phyloP scores from a whole-genome alignment of 345 rosid genomes.

The Theobroma cacao region DNA sequence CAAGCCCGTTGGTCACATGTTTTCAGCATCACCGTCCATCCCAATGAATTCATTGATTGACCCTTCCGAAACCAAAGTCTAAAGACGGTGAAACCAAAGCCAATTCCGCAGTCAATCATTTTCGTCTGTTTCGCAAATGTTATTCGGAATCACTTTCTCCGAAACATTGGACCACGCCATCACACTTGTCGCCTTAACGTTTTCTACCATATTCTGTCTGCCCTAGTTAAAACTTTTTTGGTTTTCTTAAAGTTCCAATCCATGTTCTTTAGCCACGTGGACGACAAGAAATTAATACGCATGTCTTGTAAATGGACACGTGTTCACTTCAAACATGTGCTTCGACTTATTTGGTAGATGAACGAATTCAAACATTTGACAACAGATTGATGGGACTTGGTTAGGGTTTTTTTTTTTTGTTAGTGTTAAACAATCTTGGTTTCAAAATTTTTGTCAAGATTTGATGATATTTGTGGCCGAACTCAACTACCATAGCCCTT shows the following conservation, averaged over 20 bases:
- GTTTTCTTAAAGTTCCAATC: background rate
- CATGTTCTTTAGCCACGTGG: background rate
- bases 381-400: background rate
- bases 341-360: constrained; percentile 2
- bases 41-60: background rate
- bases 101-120: background rate
- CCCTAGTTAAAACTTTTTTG: background rate
- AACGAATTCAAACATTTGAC: background rate
- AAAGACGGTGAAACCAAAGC: background rate
- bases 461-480: background rate
- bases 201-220: background rate
- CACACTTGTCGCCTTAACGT: background rate
- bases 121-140: too few relatives aligned
- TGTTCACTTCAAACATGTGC: background rate
- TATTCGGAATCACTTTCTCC: background rate
- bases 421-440: background rate
- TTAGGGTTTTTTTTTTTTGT: background rate
- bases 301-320: background rate
- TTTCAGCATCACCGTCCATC: background rate
- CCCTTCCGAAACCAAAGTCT: background rate
- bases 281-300: background rate
- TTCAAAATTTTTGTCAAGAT: background rate
- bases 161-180: background rate
- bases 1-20: background rate
- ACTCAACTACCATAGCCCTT: background rate